Conservation (phyloP, 371 early-diverging fungal genomes). For the Batkoa obscura region DNA sequence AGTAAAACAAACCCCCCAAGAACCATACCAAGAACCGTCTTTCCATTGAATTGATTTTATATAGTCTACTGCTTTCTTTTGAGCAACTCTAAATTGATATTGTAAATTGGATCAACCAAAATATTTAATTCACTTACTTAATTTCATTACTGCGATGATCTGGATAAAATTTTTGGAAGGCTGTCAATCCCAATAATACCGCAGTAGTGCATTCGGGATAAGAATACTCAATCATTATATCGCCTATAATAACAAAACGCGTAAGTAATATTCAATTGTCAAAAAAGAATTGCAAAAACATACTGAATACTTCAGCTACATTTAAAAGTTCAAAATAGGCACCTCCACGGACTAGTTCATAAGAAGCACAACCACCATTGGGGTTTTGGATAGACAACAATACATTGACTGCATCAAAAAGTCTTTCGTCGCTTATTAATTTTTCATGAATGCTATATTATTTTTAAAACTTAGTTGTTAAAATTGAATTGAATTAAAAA, state of each 20-base stretch:
- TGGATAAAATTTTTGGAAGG: conserved; percentile 57
- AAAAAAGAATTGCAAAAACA: conserved; percentile 11
- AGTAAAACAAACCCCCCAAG: conserved; percentile 94
- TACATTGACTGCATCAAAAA: conserved; percentile 74
- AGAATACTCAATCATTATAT: conserved; percentile 92
- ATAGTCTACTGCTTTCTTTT: conserved; percentile 43
- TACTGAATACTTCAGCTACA: conserved; percentile 86
- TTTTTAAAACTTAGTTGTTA: neutral
- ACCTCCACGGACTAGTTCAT: conserved; percentile 70
- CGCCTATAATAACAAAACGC: conserved; percentile 17
- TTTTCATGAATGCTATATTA: conserved; percentile 16
- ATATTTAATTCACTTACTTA: conserved; percentile 19
- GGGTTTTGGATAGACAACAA: conserved; percentile 80
- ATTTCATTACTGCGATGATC: conserved; percentile 68
- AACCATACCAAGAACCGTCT: conserved; percentile 90
- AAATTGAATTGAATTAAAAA: neutral
- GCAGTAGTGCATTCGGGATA: conserved; percentile 96
- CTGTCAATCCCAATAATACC: conserved; percentile 61
- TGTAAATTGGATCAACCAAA: neutral
- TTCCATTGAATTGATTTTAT: conserved; percentile 46
- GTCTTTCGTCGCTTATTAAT: conserved; percentile 30
- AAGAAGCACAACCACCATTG: conserved; percentile 80
- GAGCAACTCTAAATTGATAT: conserved; percentile 9
- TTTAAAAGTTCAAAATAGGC: conserved; percentile 66
- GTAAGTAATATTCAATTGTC: neutral